Evolutionary conservation across 176 grass and related monocot species (phyloP), one percentile per base, ranked within the genome.

Genomic region (Avena sativa): DNA sequence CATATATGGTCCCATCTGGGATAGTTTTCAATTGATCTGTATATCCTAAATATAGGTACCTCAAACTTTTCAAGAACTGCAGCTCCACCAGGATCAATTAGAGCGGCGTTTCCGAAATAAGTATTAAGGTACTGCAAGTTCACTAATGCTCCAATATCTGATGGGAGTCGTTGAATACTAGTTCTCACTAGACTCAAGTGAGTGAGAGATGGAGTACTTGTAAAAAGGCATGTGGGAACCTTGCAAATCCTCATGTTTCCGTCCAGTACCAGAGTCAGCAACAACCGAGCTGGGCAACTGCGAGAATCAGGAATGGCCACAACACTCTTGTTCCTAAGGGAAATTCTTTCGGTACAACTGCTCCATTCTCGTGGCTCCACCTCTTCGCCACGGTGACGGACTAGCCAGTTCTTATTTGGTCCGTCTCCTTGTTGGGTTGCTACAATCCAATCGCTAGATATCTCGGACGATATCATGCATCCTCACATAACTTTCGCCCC

Each of bases 1-100:
- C 21, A 62, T n/a, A 62, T 62, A 62, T 62, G 59, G n/a, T 67
- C 64, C 64, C 64, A 67, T 67, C 64, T 67, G 28, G 30, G 64
- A 67, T 34, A 67, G 13, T 34, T 67, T 3, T 67, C 64, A 67
- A 23, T 26, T 6, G 12, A 67, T 13, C 4, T 8, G 28, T 67
- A 67, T 8, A 30, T 15, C 63, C 12, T 16, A 67, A 36, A 36
- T 67, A 67, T 67, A 67, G 28, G 7, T 67, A 67, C 64, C 5
- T 67, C 28, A 68, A 68, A 17, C 65, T 68, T 17, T 68, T 15
- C 28, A 68, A 36, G 3, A 36, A 4, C 28, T 68, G 14, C 8
- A 68, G 14, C 65, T 68, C 65, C 28, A 68, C 13, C 36, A 6
- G 14, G 30, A 68, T 68, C 4, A 12, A 34, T 34, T 32, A 30